Evolutionary conservation across 2,329 filamentous ascomycete genomes (phyloP).

Genomic region (Diplodia intermedia): DNA sequence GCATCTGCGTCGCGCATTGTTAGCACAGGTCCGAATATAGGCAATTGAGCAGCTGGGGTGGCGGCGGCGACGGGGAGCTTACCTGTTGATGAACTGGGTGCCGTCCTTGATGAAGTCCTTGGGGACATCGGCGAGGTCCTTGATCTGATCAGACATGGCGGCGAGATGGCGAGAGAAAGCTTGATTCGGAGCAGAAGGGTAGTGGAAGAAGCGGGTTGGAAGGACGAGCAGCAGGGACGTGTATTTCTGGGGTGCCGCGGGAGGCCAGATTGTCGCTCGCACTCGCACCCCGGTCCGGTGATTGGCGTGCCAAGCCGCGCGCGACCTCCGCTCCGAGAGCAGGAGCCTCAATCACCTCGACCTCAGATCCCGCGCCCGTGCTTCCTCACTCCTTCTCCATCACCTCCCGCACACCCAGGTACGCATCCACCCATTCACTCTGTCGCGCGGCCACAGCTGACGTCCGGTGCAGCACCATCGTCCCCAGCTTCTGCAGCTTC

Average conservation of each 20-base stretch:
- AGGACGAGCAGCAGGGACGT: slow-evolving; percentile 25
- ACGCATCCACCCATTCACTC: slow-evolving; percentile 1
- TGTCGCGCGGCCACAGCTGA: not conserved
- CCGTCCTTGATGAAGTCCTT: slow-evolving; percentile 56
- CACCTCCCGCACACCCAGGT: slow-evolving; percentile 22
- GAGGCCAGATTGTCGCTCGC: slow-evolving; percentile 32
- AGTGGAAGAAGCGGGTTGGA: not conserved
- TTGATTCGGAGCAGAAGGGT: not conserved
- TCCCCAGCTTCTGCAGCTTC: not conserved
- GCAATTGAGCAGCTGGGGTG: not conserved
- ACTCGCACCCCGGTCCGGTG: slow-evolving; percentile 17
- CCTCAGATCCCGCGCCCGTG: slow-evolving; percentile 27
- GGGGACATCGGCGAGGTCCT: slow-evolving; percentile 69
- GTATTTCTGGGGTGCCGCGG: slow-evolving; percentile 27
- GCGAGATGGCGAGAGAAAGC: slow-evolving; percentile 38
- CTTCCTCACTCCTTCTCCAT: slow-evolving; percentile 30
- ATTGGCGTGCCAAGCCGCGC: slow-evolving; percentile 31
- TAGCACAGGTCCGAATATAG: not conserved
- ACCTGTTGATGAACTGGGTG: slow-evolving; percentile 56
- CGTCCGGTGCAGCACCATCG: not conserved
- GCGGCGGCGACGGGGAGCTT: slow-evolving; percentile 22
- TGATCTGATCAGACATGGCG: slow-evolving; percentile 70
- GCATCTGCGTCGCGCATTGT: slow-evolving; percentile 40
- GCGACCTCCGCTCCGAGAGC: slow-evolving; percentile 20
- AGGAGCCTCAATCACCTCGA: slow-evolving; percentile 29